These are phyloP conservation scores for Cyclospora cayetanensis DNA, from an alignment of 169 alveolate species.

Conservation along the genomic window DNA sequence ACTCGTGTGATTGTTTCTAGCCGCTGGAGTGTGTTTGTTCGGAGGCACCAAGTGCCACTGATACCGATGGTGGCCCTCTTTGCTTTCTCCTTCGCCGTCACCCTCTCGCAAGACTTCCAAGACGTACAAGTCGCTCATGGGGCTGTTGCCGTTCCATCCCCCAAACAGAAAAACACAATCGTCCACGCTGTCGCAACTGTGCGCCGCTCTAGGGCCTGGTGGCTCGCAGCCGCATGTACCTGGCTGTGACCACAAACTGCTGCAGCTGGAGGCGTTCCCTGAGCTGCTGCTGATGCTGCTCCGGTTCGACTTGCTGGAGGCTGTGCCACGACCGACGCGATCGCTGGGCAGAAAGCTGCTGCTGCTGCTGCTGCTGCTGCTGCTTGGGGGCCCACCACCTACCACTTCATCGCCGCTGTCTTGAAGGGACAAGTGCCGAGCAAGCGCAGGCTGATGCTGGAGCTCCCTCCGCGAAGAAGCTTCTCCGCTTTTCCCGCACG, in stretches of 20 bases:
- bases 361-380: not conserved
- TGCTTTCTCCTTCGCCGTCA: not conserved
- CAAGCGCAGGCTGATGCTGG: too few relatives aligned
- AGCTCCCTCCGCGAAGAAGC: too few relatives aligned
- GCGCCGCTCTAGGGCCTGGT: slow-evolving; percentile 72
- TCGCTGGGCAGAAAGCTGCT: too few relatives aligned
- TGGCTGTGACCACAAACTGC: not conserved
- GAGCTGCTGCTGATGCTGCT: not conserved
- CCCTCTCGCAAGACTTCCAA: slow-evolving; percentile 61
- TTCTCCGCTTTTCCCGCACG: too few relatives aligned
- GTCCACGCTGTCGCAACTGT: slow-evolving; percentile 75
- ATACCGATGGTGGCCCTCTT: not conserved
- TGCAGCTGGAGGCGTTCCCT: not conserved
- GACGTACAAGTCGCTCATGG: slow-evolving; percentile 79
- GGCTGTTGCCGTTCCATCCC: slow-evolving; percentile 84
- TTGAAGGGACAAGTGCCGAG: too few relatives aligned
- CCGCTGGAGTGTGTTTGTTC: not conserved
- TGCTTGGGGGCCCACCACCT: not conserved
- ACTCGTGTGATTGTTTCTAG: slow-evolving; percentile 17
- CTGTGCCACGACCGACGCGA: not conserved
- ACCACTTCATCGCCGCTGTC: not conserved
- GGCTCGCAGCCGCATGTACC: not conserved
- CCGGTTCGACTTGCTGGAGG: not conserved
- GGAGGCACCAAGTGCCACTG: not conserved
- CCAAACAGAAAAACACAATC: slow-evolving; percentile 77